phyloP scores from a whole-genome alignment of 139 green algal genomes.

The Trebouxia sp. region DNA sequence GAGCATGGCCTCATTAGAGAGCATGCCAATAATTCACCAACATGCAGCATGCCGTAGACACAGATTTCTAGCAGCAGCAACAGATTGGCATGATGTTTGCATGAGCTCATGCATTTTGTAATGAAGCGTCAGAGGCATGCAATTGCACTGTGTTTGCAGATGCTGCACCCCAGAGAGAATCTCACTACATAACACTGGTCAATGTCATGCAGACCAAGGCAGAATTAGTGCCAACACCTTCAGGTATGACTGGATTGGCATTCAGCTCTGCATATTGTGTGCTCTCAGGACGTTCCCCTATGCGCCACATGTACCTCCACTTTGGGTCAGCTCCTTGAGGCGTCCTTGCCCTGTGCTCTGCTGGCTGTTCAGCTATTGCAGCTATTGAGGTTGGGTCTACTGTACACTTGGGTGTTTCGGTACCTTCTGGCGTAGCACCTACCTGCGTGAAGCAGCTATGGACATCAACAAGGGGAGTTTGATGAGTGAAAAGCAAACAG shows the following conservation, averaged over 20 bases:
- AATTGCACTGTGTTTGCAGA: too few species aligned
- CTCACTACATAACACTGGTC: background rate
- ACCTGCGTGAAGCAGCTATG: slow-evolving; percentile 49
- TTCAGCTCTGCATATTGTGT: slow-evolving; percentile 87
- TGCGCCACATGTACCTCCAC: slow-evolving; percentile 89
- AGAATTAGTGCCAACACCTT: slow-evolving; percentile 1
- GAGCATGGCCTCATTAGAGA: too few species aligned
- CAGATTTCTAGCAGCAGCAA: too few species aligned
- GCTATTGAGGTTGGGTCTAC: slow-evolving; percentile 48
- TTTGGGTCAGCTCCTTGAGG: slow-evolving; percentile 74
- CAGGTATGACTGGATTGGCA: slow-evolving; percentile 69
- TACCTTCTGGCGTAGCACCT: slow-evolving; percentile 80
- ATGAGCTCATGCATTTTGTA: too few species aligned
- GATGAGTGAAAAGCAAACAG: background rate
- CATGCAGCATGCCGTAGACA: too few species aligned
- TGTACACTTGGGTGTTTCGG: slow-evolving; percentile 74
- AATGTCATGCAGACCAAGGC: background rate
- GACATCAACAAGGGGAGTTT: background rate
- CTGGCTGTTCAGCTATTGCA: slow-evolving; percentile 41
- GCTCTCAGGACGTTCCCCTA: slow-evolving; percentile 60
- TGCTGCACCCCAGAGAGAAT: too few species aligned
- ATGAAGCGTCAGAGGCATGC: too few species aligned
- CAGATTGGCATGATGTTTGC: too few species aligned
- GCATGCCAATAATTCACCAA: too few species aligned
- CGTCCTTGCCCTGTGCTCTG: slow-evolving; percentile 45